Evolutionary conservation across 73 alveolate genomes (phyloP).

Genomic region (Uronychia setigera): DNA sequence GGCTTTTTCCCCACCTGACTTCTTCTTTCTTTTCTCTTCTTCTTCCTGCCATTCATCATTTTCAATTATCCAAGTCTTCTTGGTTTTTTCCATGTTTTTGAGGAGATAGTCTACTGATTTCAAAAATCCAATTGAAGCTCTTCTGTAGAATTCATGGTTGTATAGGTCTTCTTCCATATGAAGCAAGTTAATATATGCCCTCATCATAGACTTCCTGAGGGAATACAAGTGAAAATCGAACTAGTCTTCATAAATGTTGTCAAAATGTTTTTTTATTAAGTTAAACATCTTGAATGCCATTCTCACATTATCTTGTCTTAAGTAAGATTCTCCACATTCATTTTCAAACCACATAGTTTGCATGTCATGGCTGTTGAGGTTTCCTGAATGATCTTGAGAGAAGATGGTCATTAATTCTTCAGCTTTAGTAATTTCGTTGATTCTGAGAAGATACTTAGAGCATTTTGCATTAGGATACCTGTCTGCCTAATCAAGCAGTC

Average conservation of each 20-base stretch:
- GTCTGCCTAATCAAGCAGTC: constrained; percentile 92
- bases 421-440: constrained; percentile 79
- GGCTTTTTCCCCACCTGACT: constrained; percentile 5
- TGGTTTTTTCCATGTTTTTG: not conserved
- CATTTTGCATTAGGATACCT: constrained; percentile 92
- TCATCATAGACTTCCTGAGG: constrained; percentile 80
- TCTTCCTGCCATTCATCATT: constrained; percentile 11
- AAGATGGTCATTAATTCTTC: constrained; percentile 86
- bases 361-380: constrained; percentile 87
- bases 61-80: not conserved
- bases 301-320: constrained; percentile 72
- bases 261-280: constrained; percentile 84
- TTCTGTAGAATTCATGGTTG: constrained; percentile 51
- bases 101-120: constrained; percentile 2
- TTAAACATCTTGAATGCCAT: constrained; percentile 85
- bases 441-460: constrained; percentile 78
- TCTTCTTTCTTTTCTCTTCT: constrained; percentile 11
- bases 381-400: constrained; percentile 82
- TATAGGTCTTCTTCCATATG: constrained; percentile 63
- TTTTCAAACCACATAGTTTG: constrained; percentile 95
- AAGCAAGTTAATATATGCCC: constrained; percentile 58
- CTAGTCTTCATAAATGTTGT: constrained; percentile 88
- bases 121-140: constrained; percentile 51
- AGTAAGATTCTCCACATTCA: constrained; percentile 82
- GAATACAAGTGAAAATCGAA: constrained; percentile 91